phyloP scores from a whole-genome alignment of 2,329 filamentous ascomycete genomes.

The Plenodomus lindquistii region DNA sequence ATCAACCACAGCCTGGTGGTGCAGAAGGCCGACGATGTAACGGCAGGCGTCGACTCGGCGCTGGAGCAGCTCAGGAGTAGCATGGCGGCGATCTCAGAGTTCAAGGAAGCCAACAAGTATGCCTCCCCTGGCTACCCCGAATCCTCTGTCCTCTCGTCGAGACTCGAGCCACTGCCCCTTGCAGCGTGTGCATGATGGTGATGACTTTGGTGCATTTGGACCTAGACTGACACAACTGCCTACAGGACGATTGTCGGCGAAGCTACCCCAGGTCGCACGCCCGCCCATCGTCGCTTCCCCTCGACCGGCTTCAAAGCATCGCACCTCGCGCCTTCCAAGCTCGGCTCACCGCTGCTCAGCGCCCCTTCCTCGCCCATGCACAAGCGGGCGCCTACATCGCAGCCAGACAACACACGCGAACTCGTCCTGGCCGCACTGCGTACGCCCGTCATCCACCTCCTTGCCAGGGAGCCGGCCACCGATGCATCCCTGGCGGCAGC shows the following conservation, averaged over 20 bases:
- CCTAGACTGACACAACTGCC: slow-evolving; percentile 35
- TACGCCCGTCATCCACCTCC: slow-evolving; percentile 54
- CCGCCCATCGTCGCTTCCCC: slow-evolving; percentile 42
- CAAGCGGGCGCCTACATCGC: slow-evolving; percentile 48
- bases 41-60: slow-evolving; percentile 62
- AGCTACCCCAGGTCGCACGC: slow-evolving; percentile 35
- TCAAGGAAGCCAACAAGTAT: slow-evolving; percentile 64
- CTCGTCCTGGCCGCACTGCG: slow-evolving; percentile 49
- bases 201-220: slow-evolving; percentile 8
- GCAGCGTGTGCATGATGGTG: slow-evolving; percentile 3
- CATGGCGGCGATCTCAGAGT: slow-evolving; percentile 61
- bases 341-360: slow-evolving; percentile 47
- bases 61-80: slow-evolving; percentile 63
- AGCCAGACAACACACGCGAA: slow-evolving; percentile 39
- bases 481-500: slow-evolving; percentile 38
- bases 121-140: slow-evolving; percentile 35
- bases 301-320: slow-evolving; percentile 40
- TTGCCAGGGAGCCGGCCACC: slow-evolving; percentile 49
- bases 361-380: slow-evolving; percentile 42
- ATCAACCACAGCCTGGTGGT: slow-evolving; percentile 61
- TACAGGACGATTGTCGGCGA: slow-evolving; percentile 44
- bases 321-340: slow-evolving; percentile 42
- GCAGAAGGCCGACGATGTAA: slow-evolving; percentile 58
- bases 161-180: slow-evolving; percentile 12
- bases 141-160: slow-evolving; percentile 21